Evolutionary conservation across 805 yeast genomes (phyloP).

Genomic region (Candida peoriensis): DNA sequence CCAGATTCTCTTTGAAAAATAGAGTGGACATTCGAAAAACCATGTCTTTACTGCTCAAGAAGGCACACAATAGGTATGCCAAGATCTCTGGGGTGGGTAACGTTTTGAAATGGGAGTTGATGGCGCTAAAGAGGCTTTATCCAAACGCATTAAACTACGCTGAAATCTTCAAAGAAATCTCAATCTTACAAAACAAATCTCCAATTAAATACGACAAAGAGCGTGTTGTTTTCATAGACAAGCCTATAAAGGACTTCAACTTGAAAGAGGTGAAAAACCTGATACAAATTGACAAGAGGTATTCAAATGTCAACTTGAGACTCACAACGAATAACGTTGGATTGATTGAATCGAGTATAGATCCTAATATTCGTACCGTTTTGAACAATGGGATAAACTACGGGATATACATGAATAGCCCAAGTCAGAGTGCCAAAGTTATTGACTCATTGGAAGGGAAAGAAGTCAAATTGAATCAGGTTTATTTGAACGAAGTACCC

Average conservation of each 20-base stretch:
- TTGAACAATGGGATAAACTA: conserved; percentile 17
- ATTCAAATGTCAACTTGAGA: conserved; percentile 11
- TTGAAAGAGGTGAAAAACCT: conserved; percentile 13
- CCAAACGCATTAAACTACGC: too few species aligned
- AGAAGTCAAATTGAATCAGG: not conserved
- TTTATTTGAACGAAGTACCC: not conserved
- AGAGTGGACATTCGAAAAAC: too few species aligned
- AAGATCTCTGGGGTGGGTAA: too few species aligned
- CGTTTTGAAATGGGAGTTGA: too few species aligned
- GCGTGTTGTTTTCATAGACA: conserved; percentile 14
- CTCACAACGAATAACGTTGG: conserved; percentile 9
- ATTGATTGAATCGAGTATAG: conserved; percentile 5
- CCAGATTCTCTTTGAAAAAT: too few species aligned
- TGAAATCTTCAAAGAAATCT: too few species aligned
- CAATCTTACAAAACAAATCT: too few species aligned
- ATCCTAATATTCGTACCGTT: conserved; percentile 14
- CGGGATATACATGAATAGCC: conserved; percentile 15
- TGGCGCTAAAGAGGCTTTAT: too few species aligned
- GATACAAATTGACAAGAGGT: conserved; percentile 8
- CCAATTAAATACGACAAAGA: too few species aligned
- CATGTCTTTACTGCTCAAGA: too few species aligned
- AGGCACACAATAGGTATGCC: too few species aligned
- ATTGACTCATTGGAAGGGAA: not conserved
- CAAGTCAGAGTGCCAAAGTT: conserved; percentile 4
- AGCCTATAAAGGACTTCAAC: conserved; percentile 13